These are phyloP conservation scores for Phytophthora capsici DNA, from an alignment of 352 stramenopile genomes.

Conservation along the genomic window DNA sequence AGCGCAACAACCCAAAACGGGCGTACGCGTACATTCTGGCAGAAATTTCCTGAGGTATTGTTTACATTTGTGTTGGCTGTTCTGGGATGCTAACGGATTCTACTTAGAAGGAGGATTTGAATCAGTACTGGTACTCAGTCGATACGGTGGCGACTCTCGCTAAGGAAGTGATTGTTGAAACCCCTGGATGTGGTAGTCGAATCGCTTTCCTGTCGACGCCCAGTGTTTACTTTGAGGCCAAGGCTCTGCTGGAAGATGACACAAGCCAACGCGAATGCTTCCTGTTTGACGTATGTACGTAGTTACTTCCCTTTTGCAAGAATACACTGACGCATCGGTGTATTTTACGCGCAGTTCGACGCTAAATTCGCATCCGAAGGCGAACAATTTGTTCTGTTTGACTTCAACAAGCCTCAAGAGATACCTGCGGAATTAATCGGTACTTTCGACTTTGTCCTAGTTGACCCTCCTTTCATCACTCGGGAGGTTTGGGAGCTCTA, in stretches of 20 bases:
- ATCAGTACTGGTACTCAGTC: slow-evolving; percentile 96
- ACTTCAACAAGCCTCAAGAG: slow-evolving; percentile 87
- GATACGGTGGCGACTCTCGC: slow-evolving; percentile 86
- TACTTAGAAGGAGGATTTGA: slow-evolving; percentile 92
- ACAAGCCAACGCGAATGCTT: slow-evolving; percentile 54
- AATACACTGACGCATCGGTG: background rate
- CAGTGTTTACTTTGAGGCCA: slow-evolving; percentile 93
- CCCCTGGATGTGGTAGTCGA: slow-evolving; percentile 28
- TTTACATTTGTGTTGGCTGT: background rate
- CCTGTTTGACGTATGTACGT: slow-evolving; percentile 87
- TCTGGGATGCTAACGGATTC: no score
- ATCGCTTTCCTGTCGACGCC: slow-evolving; percentile 95
- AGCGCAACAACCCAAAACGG: slow-evolving; percentile 9
- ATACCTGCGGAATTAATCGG: slow-evolving; percentile 60
- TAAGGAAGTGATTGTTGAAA: slow-evolving; percentile 67
- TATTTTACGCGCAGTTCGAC: slow-evolving; percentile 68
- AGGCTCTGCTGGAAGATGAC: slow-evolving; percentile 34
- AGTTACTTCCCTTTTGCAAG: background rate
- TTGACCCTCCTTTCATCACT: slow-evolving; percentile 96
- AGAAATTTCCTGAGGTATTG: slow-evolving; percentile 69
- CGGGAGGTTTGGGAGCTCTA: slow-evolving; percentile 93
- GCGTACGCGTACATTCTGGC: slow-evolving; percentile 59
- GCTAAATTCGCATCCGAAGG: slow-evolving; percentile 74
- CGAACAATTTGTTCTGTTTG: slow-evolving; percentile 83
- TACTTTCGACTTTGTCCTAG: slow-evolving; percentile 92